Base-by-base conservation (phyloP, 2,329 filamentous ascomycete genomes). In the Dothideomycetidae sp. region DNA sequence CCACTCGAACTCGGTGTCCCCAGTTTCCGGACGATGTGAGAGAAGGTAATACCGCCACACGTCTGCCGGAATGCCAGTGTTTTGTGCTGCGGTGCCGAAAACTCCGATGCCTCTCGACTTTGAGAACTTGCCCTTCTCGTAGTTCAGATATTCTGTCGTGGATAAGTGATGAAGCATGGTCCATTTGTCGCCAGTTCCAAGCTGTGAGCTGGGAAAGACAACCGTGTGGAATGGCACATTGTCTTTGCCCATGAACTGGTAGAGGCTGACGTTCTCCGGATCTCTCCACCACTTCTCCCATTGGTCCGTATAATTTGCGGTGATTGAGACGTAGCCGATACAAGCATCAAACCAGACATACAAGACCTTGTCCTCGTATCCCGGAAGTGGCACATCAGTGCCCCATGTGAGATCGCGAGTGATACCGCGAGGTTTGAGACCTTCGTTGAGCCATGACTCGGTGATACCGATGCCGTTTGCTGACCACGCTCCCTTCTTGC, bases 231-330 rank as follows among this genome's bases (percentile, higher is more conserved):
- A 90, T 5, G 75, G 75, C 11, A 83, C 81, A 48, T 88, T 86
- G 57, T 88, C 81, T 58, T 93, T 94, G 61, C 86, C 86, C 74
- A 93, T 82, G 67, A 94, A 92, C 62, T 94, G 86, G 59, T 90
- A 93, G 10, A 94, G 71, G 53, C 79, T 73, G 33, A 94, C 85
- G 21, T 93, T 70, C 31, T 93, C 78, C 0, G 84, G 83, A 56
- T 92, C 80, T 53, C 80, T 77, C 86, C 86, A 94, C 86, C 86
- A 94, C 53, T 82, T 71, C 63, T 93, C 77, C 86, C 86, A 94
- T 44, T 92, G 70, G 31, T 76, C 70, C 4, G 85, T 93, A 58
- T 93, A 93, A 50, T 75, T 85, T 46, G 82, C 83, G 1, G 86
- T 93, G 48, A 94, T 94, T 2, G 84, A 93, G n/a, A 85, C 78